These are phyloP conservation scores for Colletotrichum truncatum DNA, from an alignment of 2,329 filamentous ascomycete genomes.

Conservation along the genomic window DNA sequence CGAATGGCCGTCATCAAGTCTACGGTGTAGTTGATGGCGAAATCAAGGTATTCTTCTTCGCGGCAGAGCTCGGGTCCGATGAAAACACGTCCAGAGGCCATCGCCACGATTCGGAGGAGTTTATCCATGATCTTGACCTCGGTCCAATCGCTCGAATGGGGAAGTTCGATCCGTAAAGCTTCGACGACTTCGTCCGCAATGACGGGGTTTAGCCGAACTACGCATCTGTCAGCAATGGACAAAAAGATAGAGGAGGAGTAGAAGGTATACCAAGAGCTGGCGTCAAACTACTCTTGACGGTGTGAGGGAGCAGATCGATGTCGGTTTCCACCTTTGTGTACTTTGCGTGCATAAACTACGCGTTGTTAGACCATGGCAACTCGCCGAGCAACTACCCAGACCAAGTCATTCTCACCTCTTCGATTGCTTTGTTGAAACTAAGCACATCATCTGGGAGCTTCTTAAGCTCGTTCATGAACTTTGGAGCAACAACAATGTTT, in stretches of 20 bases:
- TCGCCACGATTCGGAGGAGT: constrained; percentile 55
- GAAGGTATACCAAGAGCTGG: constrained; percentile 39
- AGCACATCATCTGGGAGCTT: constrained; percentile 43
- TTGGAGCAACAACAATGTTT: constrained; percentile 40
- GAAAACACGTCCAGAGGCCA: constrained; percentile 56
- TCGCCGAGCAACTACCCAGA: rapidly evolving
- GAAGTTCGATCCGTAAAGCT: constrained; percentile 44
- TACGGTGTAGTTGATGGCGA: constrained; percentile 57
- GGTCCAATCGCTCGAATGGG: constrained; percentile 49
- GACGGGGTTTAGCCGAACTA: constrained; percentile 45
- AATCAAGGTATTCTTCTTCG: constrained; percentile 53
- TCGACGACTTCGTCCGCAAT: constrained; percentile 49
- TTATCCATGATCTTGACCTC: constrained; percentile 48
- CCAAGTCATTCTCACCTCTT: constrained; percentile 28
- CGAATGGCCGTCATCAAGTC: constrained; percentile 47
- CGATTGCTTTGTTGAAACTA: constrained; percentile 38
- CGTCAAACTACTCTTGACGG: constrained; percentile 42
- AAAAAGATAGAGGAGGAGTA: neutral
- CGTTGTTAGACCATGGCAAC: neutral
- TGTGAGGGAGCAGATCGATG: constrained; percentile 35
- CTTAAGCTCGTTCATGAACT: constrained; percentile 41
- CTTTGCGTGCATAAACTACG: constrained; percentile 40
- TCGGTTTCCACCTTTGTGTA: constrained; percentile 42
- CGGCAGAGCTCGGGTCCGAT: constrained; percentile 57
- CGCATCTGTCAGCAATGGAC: neutral